Conservation (phyloP, 2,329 filamentous ascomycete species). For the Colletotrichum orbiculare region DNA sequence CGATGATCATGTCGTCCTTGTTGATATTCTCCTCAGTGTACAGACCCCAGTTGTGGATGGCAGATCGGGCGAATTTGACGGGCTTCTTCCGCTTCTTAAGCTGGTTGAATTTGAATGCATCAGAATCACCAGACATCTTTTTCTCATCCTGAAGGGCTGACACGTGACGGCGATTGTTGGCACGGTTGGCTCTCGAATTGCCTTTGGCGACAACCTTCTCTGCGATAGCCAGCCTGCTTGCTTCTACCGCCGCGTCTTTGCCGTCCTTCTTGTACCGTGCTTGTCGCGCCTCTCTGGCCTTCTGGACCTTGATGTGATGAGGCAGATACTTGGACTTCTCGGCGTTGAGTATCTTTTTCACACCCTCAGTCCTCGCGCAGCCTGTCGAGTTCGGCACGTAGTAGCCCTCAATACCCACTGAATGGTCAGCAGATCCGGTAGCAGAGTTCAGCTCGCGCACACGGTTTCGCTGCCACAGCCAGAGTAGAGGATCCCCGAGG, state of each 20-base stretch:
- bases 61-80: constrained; percentile 95
- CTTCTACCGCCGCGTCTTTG: constrained; percentile 77
- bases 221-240: constrained; percentile 75
- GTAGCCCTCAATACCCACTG: constrained; percentile 68
- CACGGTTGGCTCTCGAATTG: constrained; percentile 91
- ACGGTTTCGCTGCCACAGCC: constrained; percentile 68
- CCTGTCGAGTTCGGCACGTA: constrained; percentile 90
- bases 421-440: constrained; percentile 41
- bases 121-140: constrained; percentile 85
- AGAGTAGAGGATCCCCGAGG: constrained; percentile 63
- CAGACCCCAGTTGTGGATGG: constrained; percentile 98
- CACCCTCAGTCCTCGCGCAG: constrained; percentile 89
- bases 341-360: constrained; percentile 94
- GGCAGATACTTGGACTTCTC: constrained; percentile 99
- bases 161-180: constrained; percentile 93
- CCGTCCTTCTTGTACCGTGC: constrained; percentile 74
- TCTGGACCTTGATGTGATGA: constrained; percentile 96
- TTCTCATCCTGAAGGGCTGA: constrained; percentile 97
- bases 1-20: constrained; percentile 99
- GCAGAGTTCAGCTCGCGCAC: constrained; percentile 65
- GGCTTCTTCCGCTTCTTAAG: constrained; percentile 99
- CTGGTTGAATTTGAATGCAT: constrained; percentile 97
- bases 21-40: constrained; percentile 98
- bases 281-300: constrained; percentile 90
- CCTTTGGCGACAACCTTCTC: constrained; percentile 87